These are phyloP conservation scores for Eimeria tenella DNA, from an alignment of 169 alveolate genomes.

Conservation along the genomic window DNA sequence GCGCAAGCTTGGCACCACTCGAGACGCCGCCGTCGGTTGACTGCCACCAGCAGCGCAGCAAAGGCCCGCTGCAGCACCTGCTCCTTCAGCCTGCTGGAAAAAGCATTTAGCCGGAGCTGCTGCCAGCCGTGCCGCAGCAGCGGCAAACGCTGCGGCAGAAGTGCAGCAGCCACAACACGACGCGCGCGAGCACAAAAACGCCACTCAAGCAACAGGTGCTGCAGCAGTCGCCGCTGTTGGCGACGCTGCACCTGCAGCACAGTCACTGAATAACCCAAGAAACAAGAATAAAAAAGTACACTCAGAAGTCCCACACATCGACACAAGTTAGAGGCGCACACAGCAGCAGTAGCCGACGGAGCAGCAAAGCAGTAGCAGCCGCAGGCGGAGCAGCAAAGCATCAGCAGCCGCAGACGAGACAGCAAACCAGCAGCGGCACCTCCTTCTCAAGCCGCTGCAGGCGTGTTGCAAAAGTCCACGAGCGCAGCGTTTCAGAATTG, in stretches of 20 bases:
- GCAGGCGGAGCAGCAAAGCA: background rate
- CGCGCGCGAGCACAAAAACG: conserved; percentile 10
- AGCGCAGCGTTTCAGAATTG: background rate
- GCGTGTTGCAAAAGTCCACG: background rate
- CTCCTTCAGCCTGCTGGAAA: background rate
- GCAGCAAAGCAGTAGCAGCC: background rate
- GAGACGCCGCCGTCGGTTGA: background rate
- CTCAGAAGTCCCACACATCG: background rate
- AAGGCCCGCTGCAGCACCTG: conserved; percentile 11
- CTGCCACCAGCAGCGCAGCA: conserved; percentile 31
- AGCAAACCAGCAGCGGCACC: background rate
- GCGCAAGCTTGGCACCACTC: conserved; percentile 43
- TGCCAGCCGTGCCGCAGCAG: conserved; percentile 16
- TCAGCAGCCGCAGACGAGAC: background rate
- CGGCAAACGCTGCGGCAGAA: conserved; percentile 19
- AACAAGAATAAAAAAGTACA: background rate
- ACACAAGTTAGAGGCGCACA: background rate
- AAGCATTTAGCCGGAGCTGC: conserved; percentile 16
- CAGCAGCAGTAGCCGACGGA: background rate
- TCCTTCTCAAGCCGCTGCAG: background rate
- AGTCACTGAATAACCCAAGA: background rate
- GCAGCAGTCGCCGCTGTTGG: background rate
- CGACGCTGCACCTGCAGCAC: background rate
- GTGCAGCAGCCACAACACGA: background rate
- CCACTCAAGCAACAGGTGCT: conserved; percentile 1